Evolutionary conservation across 1,284 basidiomycete genomes (phyloP), one percentile per base, ranked within the genome.

Genomic region (Pseudozyma flocculosa): DNA sequence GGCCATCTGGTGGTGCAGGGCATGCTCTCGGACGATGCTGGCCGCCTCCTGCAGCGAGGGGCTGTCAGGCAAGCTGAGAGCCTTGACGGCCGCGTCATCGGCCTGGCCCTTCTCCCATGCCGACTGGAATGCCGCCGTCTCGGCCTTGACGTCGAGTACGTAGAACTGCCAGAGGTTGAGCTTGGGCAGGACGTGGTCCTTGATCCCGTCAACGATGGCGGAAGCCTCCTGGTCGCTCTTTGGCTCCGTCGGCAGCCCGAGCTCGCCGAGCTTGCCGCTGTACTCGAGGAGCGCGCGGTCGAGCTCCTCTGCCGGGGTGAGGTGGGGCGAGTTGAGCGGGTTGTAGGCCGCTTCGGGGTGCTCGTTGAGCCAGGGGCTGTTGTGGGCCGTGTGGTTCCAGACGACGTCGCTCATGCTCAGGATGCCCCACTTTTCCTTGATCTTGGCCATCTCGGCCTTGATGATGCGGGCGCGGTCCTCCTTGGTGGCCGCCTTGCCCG

Each of bases 91-190:
- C 11, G 11, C 26, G 26, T 29, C 26, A 5, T 29, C 26, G 26
- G 26, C 26, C 26, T 17, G 18, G 15, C 17, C 8, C 39, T 45
- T 26, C 9, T 45, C 53, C 52, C 55, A 62, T 9, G 52, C 66
- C 14, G 50, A 38, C 13, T 22, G 34, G 46, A 74, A 62, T 24
- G 40, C 51, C 15, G 54, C 45, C 40, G 57, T 65, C 18, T 63
- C 46, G 0, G 57, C 62, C 40, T 63, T 49, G 26, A 63, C 61
- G 24, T 74, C 64, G 30, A 74, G 37, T 22, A 64, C 72, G 41
- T 74, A 74, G 59, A 62, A 74, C 37, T 74, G 65, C 72, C 72
- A 74, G 13, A 74, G 63, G 39, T 70, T 54, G 42, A 74, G 63
- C 17, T 59, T 58, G 9, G 19, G 48, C 7, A 73, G 34, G 5